Evolutionary conservation across 2,329 filamentous ascomycete species (phyloP), one percentile per base, ranked within the genome.

Genomic region (Trichoderma asperellum): DNA sequence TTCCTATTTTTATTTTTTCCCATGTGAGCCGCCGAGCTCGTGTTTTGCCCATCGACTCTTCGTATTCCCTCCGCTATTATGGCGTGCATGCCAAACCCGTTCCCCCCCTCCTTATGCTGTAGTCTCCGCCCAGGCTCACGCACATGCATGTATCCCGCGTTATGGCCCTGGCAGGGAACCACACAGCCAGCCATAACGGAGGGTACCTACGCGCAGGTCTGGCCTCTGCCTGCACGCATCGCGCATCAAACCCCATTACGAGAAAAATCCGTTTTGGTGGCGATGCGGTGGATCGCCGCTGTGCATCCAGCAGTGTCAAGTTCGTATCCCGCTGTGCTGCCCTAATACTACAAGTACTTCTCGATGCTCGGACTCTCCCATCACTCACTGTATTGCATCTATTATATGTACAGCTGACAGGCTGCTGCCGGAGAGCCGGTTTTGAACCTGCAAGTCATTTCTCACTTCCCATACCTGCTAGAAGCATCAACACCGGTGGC

Each of bases 51-150:
- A 16, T 55, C 32, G 61, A 29, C 16, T 1, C 62, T 66, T 58
- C 53, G 53, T 58, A 58, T 66, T 66, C 37, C 52, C 49, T 34
- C 55, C 35, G 34, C 34, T 43, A 21, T 53, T 11, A 58, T 66
- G 64, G 64, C 58, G 64, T 67, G 64, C 64, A 67, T 66, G 53
- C 64, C 64, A 67, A 35, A 53, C 14, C 32, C 49, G 18, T 57
- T 57, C 21, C 47, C 61, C 37, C 21, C 32, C 61, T 43, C 8
- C n/a, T 0, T 40, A 43, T n/a, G 40, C 37, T 21, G 27, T 56
- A 21, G 62, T 52, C 49, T 35, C 21, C n/a, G 24, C 10, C 1
- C n/a, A 40, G 18, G 64, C 24, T 2, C 24, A 24, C 24, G 24
- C 24, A 24, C 24, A 24, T 2, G 3, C 24, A 24, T 24, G 24